Evolutionary conservation across 257 asterid species (phyloP).

Genomic region (Solanum virginianum): DNA sequence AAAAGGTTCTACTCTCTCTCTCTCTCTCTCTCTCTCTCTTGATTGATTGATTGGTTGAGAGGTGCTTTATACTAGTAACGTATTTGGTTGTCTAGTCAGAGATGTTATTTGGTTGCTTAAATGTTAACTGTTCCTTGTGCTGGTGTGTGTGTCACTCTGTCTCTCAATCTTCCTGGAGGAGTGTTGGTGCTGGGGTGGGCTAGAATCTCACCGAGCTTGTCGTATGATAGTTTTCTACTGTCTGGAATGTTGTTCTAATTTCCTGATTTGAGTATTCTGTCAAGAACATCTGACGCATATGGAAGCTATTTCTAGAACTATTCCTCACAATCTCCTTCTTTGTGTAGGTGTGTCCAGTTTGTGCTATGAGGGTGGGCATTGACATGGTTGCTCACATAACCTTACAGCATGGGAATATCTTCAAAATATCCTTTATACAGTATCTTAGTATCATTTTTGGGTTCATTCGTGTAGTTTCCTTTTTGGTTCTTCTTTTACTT

Average conservation of each 20-base stretch:
- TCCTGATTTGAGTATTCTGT: not conserved
- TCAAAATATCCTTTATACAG: constrained; percentile 69
- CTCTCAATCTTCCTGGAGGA: not conserved
- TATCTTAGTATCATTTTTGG: not conserved
- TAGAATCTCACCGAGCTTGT: not conserved
- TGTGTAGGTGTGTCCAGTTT: constrained; percentile 92
- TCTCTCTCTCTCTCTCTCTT: not conserved
- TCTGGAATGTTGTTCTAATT: not conserved
- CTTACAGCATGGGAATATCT: constrained; percentile 76
- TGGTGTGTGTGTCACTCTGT: not conserved
- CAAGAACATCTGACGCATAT: not conserved
- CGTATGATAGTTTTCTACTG: not conserved
- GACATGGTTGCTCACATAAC: constrained; percentile 97
- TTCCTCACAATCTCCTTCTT: not conserved
- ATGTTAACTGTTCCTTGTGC: not conserved
- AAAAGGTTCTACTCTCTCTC: not conserved
- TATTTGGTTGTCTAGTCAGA: not conserved
- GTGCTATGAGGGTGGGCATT: constrained; percentile 77
- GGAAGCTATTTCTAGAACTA: not conserved
- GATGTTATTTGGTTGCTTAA: not conserved
- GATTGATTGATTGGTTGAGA: not conserved
- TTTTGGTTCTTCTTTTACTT: not conserved
- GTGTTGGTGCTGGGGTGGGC: not conserved
- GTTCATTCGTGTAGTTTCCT: not conserved
- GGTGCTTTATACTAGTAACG: not conserved